Conservation (phyloP, 805 yeast species). For the Saturnispora serradocipensis region DNA sequence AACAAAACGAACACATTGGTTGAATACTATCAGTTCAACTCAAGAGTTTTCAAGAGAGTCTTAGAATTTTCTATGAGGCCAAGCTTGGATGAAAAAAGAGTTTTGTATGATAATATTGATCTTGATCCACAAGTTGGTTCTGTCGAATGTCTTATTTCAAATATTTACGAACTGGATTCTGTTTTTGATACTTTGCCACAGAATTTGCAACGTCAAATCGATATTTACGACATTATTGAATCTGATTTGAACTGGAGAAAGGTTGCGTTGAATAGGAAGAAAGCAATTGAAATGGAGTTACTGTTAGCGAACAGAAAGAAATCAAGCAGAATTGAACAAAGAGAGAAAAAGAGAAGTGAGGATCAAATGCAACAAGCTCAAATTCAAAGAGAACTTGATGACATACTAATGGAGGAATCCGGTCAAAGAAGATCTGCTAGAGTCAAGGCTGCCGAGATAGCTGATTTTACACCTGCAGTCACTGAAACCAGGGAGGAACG, state of each 20-base stretch:
- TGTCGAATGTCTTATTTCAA: slow-evolving; percentile 35
- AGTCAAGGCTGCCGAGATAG: slow-evolving; percentile 31
- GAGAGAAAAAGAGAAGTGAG: slow-evolving; percentile 40
- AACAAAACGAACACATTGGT: background rate
- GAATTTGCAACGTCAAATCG: slow-evolving; percentile 3
- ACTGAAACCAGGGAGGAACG: slow-evolving; percentile 30
- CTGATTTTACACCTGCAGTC: background rate
- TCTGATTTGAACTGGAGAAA: slow-evolving; percentile 48
- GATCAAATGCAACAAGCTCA: slow-evolving; percentile 46
- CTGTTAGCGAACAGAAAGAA: slow-evolving; percentile 62
- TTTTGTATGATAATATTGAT: background rate
- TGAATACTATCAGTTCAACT: slow-evolving; percentile 10
- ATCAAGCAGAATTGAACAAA: slow-evolving; percentile 65
- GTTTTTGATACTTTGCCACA: background rate
- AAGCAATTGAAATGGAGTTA: slow-evolving; percentile 54
- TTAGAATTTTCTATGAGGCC: background rate
- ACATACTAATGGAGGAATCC: slow-evolving; percentile 1
- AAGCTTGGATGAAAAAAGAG: background rate
- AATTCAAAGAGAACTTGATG: slow-evolving; percentile 27
- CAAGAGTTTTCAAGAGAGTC: slow-evolving; percentile 2
- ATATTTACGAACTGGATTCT: slow-evolving; percentile 31
- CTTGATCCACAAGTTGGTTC: slow-evolving; percentile 30
- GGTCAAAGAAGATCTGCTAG: slow-evolving; percentile 31
- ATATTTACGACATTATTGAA: slow-evolving; percentile 28
- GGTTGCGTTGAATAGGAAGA: slow-evolving; percentile 44